Evolutionary conservation across 2,329 filamentous ascomycete species (phyloP), one percentile per base, ranked within the genome.

Genomic region (Cadophora gregata): DNA sequence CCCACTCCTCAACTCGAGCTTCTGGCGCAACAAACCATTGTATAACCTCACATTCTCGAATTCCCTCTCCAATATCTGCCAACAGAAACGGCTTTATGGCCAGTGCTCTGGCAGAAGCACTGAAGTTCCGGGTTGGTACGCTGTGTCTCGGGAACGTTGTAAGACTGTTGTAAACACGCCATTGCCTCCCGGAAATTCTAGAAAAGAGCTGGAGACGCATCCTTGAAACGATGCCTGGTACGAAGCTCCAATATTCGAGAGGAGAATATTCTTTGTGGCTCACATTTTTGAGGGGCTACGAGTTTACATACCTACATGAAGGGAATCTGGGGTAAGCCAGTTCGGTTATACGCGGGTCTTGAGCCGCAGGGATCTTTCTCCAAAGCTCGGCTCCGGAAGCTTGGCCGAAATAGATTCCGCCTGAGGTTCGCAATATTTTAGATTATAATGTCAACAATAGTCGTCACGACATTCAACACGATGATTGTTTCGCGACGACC

Each of bases 1-100:
- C 96, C 86, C 97, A 99, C 82, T 99, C 95, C 82, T 99, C 94
- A 74, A 99, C 94, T 66, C 92, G 90, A 42, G 96, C 96, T 66
- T 94, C 95, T 59, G 96, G 93, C 80, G 97, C 91, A 72, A 99
- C 95, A 78, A 98, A 99, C 96, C 96, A 99, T 83, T 99, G 96
- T 75, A 98, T 98, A 76, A 99, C 93, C 80, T 99, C 96, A 77
- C 96, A 97, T 81, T 99, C 96, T 77, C 96, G 94, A 76, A 98
- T 99, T 91, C 91, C 91, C 84, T 96, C 93, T 60, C 93, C 93
- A 79, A 96, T 96, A 76, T 96, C 93, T 69, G 93, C 92, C 67
- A 96, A 80, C 48, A 95, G 75, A 67, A 96, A 93, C 0, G 93
- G 92, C 80, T 95, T 95, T 56, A 96, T 84, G 1, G 84, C 86